phyloP scores from a whole-genome alignment of 176 grass and related monocot species.

The Saccharum spontaneum region DNA sequence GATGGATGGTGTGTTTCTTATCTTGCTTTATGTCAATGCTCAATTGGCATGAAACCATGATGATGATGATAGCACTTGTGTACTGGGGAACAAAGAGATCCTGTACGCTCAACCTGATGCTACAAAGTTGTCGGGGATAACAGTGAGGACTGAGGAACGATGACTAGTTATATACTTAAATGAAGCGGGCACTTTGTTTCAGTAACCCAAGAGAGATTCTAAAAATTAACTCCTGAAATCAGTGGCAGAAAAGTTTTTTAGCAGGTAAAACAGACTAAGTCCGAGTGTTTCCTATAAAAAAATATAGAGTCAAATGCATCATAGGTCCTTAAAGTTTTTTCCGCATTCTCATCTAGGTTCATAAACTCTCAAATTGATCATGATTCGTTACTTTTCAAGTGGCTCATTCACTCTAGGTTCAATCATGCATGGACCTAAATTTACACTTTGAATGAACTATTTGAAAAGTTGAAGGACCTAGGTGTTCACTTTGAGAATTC shows the following conservation, averaged over 20 bases:
- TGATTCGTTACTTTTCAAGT: no score
- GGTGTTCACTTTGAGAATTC: no score
- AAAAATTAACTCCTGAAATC: not conserved
- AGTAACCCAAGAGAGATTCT: not conserved
- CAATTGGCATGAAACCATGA: constrained; percentile 19
- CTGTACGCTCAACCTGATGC: constrained; percentile 29
- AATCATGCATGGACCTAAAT: no score
- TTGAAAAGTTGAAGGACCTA: no score
- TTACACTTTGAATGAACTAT: no score
- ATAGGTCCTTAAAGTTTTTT: no score
- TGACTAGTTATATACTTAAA: not conserved
- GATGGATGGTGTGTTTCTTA: constrained; percentile 45
- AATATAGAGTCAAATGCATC: not conserved
- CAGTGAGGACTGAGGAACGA: not conserved
- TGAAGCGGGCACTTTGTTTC: not conserved
- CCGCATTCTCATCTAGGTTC: not conserved
- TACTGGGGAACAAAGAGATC: constrained; percentile 8
- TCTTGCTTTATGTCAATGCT: constrained; percentile 35
- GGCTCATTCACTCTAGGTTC: no score
- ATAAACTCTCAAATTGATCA: not conserved
- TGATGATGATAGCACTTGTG: constrained; percentile 18
- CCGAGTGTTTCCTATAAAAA: no score
- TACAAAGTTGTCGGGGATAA: constrained; percentile 10
- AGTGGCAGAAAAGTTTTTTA: not conserved
- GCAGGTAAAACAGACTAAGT: no score